Base-by-base conservation (phyloP, 306 rosid species). In the Trifolium pratense region DNA sequence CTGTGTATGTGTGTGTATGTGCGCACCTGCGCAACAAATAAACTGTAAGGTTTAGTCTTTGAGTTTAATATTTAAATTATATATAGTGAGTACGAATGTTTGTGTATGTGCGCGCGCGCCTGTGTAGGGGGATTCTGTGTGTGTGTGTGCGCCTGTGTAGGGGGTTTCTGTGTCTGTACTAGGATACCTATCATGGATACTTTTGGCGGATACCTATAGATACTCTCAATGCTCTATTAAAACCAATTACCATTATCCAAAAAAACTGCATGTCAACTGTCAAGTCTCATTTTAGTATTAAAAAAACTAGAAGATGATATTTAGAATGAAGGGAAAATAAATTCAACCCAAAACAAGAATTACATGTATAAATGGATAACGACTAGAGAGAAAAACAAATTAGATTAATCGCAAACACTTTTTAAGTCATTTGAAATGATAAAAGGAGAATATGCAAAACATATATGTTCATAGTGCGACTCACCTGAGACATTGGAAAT, bases 401-500 rank as follows among this genome's bases (percentile, higher is more conserved):
- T 26, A 6, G 7, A 63, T 20, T 34, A 74, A 62, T 62, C 29
- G 58, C 65, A 62, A 68, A 10, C 17, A 36, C 63, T 16, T 20
- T 25, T 59, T 57, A 20, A 70, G 37, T 13, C 31, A 43, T 58
- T 58, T 49, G 32, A 36, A 62, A 20, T 32, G 29, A 53, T 45
- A 34, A 43, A 71, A 71, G 67, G 31, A 40, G 39, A 18, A 52
- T 45, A 64, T 49, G 77, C 61, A 77, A 61, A 65, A 29, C 57
- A 29, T 43, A 49, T 58, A 45, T 49, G 55, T 15, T 36, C 51
- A 17, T n/a, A 32, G 31, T 20, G 67, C 23, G 71, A 85, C 82
- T 62, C 75, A 90, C 92, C 80, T 82, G 91, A 20, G 70, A 78
- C 88, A 90, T 83, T 70, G 88, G 92, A 80, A 84, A 90, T 79